Evolutionary conservation across 2,329 filamentous ascomycete species (phyloP).

Genomic region (Paraphaeosphaeria sporulosa): DNA sequence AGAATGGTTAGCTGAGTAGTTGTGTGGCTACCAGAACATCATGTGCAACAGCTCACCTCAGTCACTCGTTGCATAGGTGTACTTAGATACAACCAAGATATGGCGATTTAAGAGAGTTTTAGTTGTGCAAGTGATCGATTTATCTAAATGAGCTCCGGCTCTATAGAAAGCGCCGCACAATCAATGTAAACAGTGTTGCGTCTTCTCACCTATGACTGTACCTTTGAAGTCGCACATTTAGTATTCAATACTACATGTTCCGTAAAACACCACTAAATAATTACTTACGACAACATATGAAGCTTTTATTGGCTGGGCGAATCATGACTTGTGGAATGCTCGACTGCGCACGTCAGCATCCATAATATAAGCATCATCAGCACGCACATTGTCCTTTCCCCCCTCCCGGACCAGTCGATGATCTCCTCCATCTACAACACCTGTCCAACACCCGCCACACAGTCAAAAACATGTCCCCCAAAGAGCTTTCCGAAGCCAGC

Average conservation of each 20-base stretch:
- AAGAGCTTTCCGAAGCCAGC: neutral
- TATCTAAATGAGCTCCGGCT: too few species aligned
- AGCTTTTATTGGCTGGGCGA: neutral
- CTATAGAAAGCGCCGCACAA: too few species aligned
- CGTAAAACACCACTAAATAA: neutral
- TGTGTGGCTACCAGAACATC: neutral
- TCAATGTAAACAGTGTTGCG: too few species aligned
- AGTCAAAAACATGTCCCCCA: conserved; percentile 1
- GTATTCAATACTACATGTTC: too few species aligned
- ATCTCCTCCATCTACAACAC: neutral
- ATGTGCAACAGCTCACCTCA: neutral
- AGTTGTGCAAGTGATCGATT: too few species aligned
- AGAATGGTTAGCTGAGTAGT: neutral
- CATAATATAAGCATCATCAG: neutral
- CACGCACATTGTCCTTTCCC: neutral
- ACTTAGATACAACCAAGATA: neutral
- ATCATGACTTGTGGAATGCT: neutral
- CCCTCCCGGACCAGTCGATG: neutral
- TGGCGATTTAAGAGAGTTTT: too few species aligned
- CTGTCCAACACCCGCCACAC: neutral
- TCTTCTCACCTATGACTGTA: too few species aligned
- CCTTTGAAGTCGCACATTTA: too few species aligned
- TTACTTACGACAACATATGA: neutral
- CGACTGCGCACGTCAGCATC: neutral
- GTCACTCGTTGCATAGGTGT: neutral